A percentile compares a stretch with the other conserved stretches of the same genome.
Conservation (phyloP, 2,329 filamentous ascomycete species). For the Mycosphaerelloides madeirae region DNA sequence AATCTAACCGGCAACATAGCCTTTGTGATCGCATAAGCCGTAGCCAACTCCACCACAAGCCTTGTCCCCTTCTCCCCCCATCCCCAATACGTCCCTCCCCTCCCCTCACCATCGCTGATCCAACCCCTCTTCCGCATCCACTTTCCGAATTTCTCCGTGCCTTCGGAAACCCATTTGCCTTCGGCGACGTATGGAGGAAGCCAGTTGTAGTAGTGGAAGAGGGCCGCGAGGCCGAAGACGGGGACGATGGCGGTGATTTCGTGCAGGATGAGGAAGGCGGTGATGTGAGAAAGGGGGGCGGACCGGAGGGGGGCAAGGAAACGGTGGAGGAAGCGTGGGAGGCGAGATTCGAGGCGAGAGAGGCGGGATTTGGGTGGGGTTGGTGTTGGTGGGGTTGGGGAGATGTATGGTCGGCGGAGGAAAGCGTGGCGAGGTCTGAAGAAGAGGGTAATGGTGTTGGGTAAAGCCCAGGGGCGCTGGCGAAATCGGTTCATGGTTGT, state of each 20-base stretch:
- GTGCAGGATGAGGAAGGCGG: slow-evolving; percentile 83
- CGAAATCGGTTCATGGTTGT: no score
- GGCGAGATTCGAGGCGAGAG: slow-evolving; percentile 35
- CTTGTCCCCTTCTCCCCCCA: slow-evolving; percentile 46
- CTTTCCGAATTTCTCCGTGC: slow-evolving; percentile 67
- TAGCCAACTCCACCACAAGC: slow-evolving; percentile 64
- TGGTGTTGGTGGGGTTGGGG: not conserved
- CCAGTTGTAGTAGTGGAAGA: slow-evolving; percentile 77
- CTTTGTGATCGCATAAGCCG: slow-evolving; percentile 89
- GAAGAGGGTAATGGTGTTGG: no score
- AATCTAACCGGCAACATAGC: slow-evolving; percentile 73
- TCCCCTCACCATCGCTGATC: slow-evolving; percentile 56
- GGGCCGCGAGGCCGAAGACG: slow-evolving; percentile 65
- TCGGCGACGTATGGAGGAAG: slow-evolving; percentile 58
- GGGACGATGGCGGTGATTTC: slow-evolving; percentile 85
- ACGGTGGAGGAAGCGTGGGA: slow-evolving; percentile 62
- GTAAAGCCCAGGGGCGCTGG: no score
- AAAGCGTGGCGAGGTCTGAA: not conserved
- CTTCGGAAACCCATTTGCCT: slow-evolving; percentile 53
- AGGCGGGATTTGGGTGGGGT: slow-evolving; percentile 19
- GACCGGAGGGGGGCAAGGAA: slow-evolving; percentile 66
- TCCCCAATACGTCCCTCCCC: slow-evolving; percentile 34
- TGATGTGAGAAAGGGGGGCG: slow-evolving; percentile 76
- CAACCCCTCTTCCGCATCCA: slow-evolving; percentile 78
- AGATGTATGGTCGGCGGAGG: not conserved